Conservation (phyloP, 441 rosid species). For the Gossypium gossypioides region DNA sequence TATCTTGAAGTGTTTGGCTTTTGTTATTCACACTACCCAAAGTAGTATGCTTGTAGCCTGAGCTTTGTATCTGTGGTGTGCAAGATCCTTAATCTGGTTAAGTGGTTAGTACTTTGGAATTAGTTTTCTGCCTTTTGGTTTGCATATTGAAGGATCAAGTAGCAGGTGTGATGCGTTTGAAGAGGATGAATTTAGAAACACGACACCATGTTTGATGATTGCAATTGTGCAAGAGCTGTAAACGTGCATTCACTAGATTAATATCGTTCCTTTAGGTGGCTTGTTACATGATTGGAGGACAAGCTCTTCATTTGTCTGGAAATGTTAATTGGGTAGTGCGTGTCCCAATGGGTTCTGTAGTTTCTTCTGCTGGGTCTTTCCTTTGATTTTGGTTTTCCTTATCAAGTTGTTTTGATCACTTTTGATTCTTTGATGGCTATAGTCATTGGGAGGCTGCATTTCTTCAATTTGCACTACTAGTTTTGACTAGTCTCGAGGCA, state of each 20-base stretch:
- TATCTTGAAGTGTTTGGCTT: slow-evolving; percentile 13
- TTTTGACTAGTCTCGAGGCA: slow-evolving; percentile 1
- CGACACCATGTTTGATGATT: slow-evolving; percentile 8
- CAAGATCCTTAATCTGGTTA: slow-evolving; percentile 7
- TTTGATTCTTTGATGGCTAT: not conserved
- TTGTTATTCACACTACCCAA: slow-evolving; percentile 9
- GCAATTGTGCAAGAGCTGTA: not conserved
- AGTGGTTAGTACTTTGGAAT: slow-evolving; percentile 10
- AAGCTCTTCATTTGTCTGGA: not conserved
- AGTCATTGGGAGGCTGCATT: not conserved
- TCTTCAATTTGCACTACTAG: not conserved
- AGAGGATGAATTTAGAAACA: slow-evolving; percentile 9
- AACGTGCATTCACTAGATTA: too few species aligned
- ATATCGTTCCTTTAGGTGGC: too few species aligned
- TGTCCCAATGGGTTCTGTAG: not conserved
- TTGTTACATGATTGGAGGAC: too few species aligned
- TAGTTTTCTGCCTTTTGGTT: slow-evolving; percentile 5
- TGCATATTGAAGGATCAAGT: slow-evolving; percentile 12
- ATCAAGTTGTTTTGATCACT: not conserved
- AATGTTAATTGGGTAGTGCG: slow-evolving; percentile 12
- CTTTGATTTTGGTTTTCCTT: not conserved
- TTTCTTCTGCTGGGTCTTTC: slow-evolving; percentile 4
- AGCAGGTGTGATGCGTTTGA: not conserved
- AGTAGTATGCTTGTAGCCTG: slow-evolving; percentile 13
- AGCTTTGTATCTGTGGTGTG: slow-evolving; percentile 2